Conservation (phyloP, 2,329 filamentous ascomycete species). For the Sarocladiaceae sp. region DNA sequence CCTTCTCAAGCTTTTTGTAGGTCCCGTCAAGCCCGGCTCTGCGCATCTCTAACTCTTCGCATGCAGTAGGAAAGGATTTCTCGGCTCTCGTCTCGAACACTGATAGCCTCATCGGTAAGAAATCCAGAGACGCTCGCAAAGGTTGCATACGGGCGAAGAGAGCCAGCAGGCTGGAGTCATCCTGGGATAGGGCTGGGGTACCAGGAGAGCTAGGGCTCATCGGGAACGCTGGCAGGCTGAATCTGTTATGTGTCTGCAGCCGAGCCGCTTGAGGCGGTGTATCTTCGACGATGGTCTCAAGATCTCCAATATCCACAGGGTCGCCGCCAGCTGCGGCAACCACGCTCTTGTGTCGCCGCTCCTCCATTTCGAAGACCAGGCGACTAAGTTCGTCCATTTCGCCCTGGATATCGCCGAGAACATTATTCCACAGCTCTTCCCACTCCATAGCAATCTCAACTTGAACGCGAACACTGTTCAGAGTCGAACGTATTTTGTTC, state of each 20-base stretch:
- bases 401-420: slow-evolving; percentile 85
- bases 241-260: slow-evolving; percentile 53
- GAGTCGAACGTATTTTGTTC: slow-evolving; percentile 69
- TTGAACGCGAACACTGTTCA: slow-evolving; percentile 78
- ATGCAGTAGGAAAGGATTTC: slow-evolving; percentile 78
- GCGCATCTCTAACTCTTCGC: slow-evolving; percentile 76
- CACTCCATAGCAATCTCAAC: slow-evolving; percentile 98
- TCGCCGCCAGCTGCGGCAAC: slow-evolving; percentile 56
- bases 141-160: slow-evolving; percentile 96
- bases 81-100: slow-evolving; percentile 77
- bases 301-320: slow-evolving; percentile 72
- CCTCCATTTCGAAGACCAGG: slow-evolving; percentile 96
- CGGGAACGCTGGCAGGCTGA: slow-evolving; percentile 61
- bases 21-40: slow-evolving; percentile 69
- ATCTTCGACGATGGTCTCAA: slow-evolving; percentile 91
- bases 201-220: slow-evolving; percentile 54
- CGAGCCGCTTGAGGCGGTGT: slow-evolving; percentile 52
- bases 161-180: slow-evolving; percentile 82
- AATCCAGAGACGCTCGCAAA: slow-evolving; percentile 84
- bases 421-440: slow-evolving; percentile 94
- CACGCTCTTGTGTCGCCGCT: slow-evolving; percentile 77
- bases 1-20: slow-evolving; percentile 82
- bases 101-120: slow-evolving; percentile 87
- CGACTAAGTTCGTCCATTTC: slow-evolving; percentile 75
- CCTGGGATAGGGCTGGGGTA: slow-evolving; percentile 55